Evolutionary conservation across 352 stramenopile genomes (phyloP), one percentile per base, ranked within the genome.

Genomic region (Thalassiosira exigua): DNA sequence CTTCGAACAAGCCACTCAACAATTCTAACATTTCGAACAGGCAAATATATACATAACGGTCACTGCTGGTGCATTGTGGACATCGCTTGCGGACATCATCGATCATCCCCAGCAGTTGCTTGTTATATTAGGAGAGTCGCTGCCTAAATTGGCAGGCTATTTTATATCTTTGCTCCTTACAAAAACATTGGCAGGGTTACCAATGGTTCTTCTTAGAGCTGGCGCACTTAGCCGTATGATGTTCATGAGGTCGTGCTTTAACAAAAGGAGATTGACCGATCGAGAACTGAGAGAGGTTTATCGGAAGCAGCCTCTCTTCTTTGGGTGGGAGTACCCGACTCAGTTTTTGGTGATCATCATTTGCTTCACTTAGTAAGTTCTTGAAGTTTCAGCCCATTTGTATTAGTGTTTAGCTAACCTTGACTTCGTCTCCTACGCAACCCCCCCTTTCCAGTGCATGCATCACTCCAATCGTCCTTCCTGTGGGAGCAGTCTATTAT

Each of bases 281-380:
- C 61, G 87, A 50, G 89, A 94, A 70, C 59, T 94, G 21, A 85
- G 91, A 46, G 82, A 91, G 48, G 85, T 91, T 7, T 89, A 90
- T 52, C 52, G 71, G 12, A 85, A 82, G 22, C 79, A 90, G 53
- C 81, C 82, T 39, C 68, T 90, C 14, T 44, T 82, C 30, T 94
- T 93, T 69, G 89, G 89, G 9, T 94, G 89, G 89, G 89, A 94
- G 41, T 93, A 92, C 53, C 87, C 83, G 42, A 88, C 79, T 17
- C 75, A 93, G 69, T 84, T 96, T n/a, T 78, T 96, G 24, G 90
- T 95, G 3, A 91, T 96, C 24, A 86, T 95, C 53, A 93, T 95
- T 70, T 91, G 78, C n/a, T 92, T 93, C 52, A 91, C 88, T 5
- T 94, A 94, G n/a, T n/a, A n/a, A n/a, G n/a, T n/a, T n/a, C n/a